Evolutionary conservation across 2,329 filamentous ascomycete genomes (phyloP).

Genomic region (Rutstroemia sp.): DNA sequence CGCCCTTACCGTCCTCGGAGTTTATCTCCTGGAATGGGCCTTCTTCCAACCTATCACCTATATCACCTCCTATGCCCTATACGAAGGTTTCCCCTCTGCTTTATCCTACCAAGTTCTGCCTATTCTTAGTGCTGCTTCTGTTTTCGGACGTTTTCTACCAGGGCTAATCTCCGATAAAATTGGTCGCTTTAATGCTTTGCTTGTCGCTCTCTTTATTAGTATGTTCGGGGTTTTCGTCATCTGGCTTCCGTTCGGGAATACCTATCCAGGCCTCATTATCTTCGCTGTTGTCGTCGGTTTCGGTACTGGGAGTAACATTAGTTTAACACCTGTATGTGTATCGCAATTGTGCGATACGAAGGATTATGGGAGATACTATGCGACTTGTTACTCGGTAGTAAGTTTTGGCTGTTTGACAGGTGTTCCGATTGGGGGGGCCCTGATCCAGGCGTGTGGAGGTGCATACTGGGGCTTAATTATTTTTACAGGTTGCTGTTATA

Average conservation of each 20-base stretch:
- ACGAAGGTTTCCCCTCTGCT: constrained; percentile 51
- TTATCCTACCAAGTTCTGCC: constrained; percentile 75
- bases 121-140: constrained; percentile 75
- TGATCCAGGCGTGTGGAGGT: constrained; percentile 37
- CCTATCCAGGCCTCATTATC: constrained; percentile 55
- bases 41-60: constrained; percentile 78
- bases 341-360: constrained; percentile 74
- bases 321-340: constrained; percentile 76
- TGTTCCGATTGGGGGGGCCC: constrained; percentile 61
- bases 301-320: constrained; percentile 71
- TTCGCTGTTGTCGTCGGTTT: constrained; percentile 78
- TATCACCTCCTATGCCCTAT: constrained; percentile 67
- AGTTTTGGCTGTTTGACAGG: constrained; percentile 66
- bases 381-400: constrained; percentile 76
- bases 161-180: constrained; percentile 73
- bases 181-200: constrained; percentile 81
- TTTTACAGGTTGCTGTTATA: constrained; percentile 18
- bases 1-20: constrained; percentile 53
- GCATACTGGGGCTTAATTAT: constrained; percentile 18
- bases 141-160: constrained; percentile 70
- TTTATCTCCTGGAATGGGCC: constrained; percentile 69
- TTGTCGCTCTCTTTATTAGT: constrained; percentile 53
- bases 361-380: constrained; percentile 78
- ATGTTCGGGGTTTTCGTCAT: constrained; percentile 51
- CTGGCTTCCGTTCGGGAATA: constrained; percentile 63